Conservation (phyloP, 345 rosid species). For the Limnanthes douglasii region DNA sequence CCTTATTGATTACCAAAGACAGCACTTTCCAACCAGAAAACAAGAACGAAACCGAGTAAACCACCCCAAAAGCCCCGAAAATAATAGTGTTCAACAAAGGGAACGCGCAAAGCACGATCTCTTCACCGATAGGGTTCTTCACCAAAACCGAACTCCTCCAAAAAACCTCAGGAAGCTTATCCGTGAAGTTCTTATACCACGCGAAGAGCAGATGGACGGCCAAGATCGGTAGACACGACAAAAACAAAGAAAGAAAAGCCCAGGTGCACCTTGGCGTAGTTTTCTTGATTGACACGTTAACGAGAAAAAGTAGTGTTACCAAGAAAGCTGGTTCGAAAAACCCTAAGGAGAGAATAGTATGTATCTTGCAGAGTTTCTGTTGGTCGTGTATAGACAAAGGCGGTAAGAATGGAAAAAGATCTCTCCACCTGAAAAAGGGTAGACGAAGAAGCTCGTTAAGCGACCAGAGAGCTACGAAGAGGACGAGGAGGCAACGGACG, state of each 20-base stretch:
- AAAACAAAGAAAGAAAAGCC: constrained; percentile 21
- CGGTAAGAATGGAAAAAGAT: constrained; percentile 11
- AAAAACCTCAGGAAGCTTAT: constrained; percentile 12
- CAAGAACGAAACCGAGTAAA: constrained; percentile 20
- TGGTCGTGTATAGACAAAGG: constrained; percentile 5
- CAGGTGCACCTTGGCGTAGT: constrained; percentile 15
- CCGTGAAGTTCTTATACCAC: constrained; percentile 1
- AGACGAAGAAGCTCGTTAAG: constrained; percentile 25
- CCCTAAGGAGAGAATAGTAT: constrained; percentile 38
- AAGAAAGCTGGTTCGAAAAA: constrained; percentile 45
- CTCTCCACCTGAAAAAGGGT: constrained; percentile 19
- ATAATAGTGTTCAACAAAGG: constrained; percentile 30
- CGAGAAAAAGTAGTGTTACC: constrained; percentile 34
- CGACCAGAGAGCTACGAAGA: constrained; percentile 30
- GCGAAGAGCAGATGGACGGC: constrained; percentile 19
- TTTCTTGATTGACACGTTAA: constrained; percentile 36
- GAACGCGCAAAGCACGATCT: constrained; percentile 23
- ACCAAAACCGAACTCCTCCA: constrained; percentile 10
- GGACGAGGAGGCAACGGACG: constrained; percentile 37
- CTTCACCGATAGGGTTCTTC: constrained; percentile 1
- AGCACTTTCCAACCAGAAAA: constrained; percentile 31
- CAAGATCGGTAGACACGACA: constrained; percentile 33
- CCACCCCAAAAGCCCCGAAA: constrained; percentile 26
- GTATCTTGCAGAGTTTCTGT: constrained; percentile 23
- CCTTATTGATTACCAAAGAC: constrained; percentile 45